Conservation (phyloP, 2,329 filamentous ascomycete species). For the Colletotrichum costaricense region DNA sequence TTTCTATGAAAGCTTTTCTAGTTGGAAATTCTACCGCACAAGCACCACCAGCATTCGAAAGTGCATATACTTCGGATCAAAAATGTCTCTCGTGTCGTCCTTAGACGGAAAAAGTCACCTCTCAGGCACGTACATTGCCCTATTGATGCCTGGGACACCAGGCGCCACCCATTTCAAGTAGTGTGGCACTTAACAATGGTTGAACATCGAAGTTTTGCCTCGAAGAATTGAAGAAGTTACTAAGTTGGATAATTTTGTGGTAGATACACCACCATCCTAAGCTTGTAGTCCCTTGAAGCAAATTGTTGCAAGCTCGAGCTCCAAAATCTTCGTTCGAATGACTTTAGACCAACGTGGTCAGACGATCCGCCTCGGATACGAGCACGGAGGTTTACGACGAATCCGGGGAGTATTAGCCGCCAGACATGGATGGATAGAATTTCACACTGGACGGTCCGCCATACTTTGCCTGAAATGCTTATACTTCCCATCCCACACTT, state of each 20-base stretch:
- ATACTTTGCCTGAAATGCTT: neutral
- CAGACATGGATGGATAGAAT: neutral
- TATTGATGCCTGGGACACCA: constrained; percentile 27
- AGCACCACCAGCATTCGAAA: constrained; percentile 48
- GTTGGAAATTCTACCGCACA: constrained; percentile 36
- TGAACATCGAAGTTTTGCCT: neutral
- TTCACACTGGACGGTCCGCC: too few species aligned
- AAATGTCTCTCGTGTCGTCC: constrained; percentile 37
- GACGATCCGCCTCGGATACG: neutral
- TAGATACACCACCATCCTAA: neutral
- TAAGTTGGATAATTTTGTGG: neutral
- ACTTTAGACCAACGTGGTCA: neutral
- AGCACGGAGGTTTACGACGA: neutral
- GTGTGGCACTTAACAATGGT: too few species aligned
- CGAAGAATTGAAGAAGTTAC: neutral
- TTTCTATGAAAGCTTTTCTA: constrained; percentile 15
- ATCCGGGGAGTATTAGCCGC: neutral
- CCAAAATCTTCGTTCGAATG: neutral
- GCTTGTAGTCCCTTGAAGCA: neutral
- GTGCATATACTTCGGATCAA: constrained; percentile 45
- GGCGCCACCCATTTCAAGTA: too few species aligned
- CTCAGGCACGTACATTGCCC: constrained; percentile 48
- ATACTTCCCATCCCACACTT: neutral
- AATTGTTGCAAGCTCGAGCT: neutral
- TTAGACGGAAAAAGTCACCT: constrained; percentile 46